These are phyloP conservation scores for Ustilago shanxiensis DNA, from an alignment of 1,284 basidiomycete genomes.

Conservation along the genomic window DNA sequence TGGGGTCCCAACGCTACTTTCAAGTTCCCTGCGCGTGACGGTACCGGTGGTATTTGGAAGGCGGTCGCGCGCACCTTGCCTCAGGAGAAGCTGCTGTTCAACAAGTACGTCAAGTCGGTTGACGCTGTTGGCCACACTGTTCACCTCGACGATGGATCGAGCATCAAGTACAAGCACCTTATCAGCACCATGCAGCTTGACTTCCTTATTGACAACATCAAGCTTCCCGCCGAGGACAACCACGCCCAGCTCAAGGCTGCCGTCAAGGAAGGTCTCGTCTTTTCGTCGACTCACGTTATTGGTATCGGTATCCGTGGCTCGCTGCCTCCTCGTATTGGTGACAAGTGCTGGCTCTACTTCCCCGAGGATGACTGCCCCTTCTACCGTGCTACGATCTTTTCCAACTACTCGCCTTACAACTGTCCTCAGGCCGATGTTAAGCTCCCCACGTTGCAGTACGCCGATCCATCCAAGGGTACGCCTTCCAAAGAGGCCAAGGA, in stretches of 20 bases:
- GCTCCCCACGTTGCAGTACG: constrained; percentile 73
- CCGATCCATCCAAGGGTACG: constrained; percentile 71
- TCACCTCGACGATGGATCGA: constrained; percentile 71
- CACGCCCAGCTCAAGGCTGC: constrained; percentile 70
- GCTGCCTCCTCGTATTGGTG: constrained; percentile 73
- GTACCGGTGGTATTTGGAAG: constrained; percentile 75
- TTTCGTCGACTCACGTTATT: constrained; percentile 73
- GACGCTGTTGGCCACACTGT: constrained; percentile 71
- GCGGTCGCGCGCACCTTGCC: constrained; percentile 73
- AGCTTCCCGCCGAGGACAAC: constrained; percentile 69
- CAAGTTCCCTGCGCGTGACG: constrained; percentile 74
- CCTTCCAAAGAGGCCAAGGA: constrained; percentile 69
- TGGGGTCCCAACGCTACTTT: constrained; percentile 75
- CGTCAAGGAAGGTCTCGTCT: constrained; percentile 72
- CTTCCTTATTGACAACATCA: constrained; percentile 70
- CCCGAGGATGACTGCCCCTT: constrained; percentile 74
- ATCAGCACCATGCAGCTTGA: constrained; percentile 73
- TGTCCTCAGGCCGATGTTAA: constrained; percentile 71
- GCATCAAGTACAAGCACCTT: constrained; percentile 72
- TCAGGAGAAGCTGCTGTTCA: constrained; percentile 71
- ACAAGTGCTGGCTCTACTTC: constrained; percentile 74
- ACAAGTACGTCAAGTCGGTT: constrained; percentile 71
- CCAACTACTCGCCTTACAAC: constrained; percentile 74
- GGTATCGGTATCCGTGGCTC: constrained; percentile 73
- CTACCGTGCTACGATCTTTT: constrained; percentile 75